Conservation (phyloP, 2,329 filamentous ascomycete genomes). For the Didymella arachidicola region DNA sequence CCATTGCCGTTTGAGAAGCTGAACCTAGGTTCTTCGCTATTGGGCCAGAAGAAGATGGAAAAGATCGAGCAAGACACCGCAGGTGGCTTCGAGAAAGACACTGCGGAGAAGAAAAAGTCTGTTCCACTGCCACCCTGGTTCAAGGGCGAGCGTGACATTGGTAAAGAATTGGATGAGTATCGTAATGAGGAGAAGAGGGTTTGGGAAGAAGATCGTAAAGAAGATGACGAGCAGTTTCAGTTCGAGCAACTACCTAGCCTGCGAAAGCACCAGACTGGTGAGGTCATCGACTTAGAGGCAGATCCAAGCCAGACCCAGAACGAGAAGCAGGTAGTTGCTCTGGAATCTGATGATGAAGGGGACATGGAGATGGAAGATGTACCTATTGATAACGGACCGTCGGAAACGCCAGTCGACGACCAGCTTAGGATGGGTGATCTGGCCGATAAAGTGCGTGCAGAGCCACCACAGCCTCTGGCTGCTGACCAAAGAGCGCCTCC, state of each 20-base stretch:
- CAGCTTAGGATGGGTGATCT: slow-evolving; percentile 54
- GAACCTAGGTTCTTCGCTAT: slow-evolving; percentile 70
- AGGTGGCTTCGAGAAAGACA: slow-evolving; percentile 70
- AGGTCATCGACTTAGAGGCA: slow-evolving; percentile 58
- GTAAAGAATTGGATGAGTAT: slow-evolving; percentile 63
- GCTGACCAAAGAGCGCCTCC: slow-evolving; percentile 31
- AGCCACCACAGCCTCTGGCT: slow-evolving; percentile 48
- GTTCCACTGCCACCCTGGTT: slow-evolving; percentile 81
- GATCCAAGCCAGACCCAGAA: slow-evolving; percentile 53
- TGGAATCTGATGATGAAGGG: slow-evolving; percentile 68
- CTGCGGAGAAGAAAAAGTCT: slow-evolving; percentile 53
- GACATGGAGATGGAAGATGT: slow-evolving; percentile 46
- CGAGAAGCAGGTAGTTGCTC: slow-evolving; percentile 64
- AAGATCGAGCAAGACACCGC: slow-evolving; percentile 62
- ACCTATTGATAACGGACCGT: slow-evolving; percentile 15
- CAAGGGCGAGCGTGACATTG: slow-evolving; percentile 59
- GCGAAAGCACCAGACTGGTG: slow-evolving; percentile 61
- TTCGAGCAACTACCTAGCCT: slow-evolving; percentile 68
- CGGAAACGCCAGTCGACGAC: slow-evolving; percentile 40
- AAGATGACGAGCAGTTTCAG: slow-evolving; percentile 66
- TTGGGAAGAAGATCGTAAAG: slow-evolving; percentile 65
- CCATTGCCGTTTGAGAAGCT: slow-evolving; percentile 88
- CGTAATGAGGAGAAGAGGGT: slow-evolving; percentile 54
- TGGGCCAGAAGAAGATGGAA: slow-evolving; percentile 62
- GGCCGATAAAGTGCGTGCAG: slow-evolving; percentile 53